Percentiles rank a stretch among this genome's conserved stretches.
phyloP scores from a whole-genome alignment of 2,329 filamentous ascomycete genomes.

The Helminthosporium solani region DNA sequence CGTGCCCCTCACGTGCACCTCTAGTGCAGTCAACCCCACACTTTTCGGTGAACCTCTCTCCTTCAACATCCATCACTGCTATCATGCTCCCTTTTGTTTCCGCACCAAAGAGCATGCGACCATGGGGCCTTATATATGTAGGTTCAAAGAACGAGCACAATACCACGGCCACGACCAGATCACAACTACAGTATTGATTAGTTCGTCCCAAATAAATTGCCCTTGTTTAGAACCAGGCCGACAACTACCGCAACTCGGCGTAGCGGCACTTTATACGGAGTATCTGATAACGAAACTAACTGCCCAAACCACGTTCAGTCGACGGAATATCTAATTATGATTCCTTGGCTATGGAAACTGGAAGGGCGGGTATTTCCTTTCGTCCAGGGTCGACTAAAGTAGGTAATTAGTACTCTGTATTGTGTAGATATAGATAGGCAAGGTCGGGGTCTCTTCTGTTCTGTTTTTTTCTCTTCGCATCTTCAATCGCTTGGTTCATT shows the following conservation, averaged over 20 bases:
- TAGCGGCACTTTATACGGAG: constrained; percentile 1
- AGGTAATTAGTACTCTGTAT: neutral
- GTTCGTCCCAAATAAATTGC: constrained; percentile 2
- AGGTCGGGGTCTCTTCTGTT: neutral
- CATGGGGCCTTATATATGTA: too few relatives aligned
- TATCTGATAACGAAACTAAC: neutral
- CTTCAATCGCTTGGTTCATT: neutral
- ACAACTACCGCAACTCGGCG: neutral
- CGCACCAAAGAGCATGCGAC: too few relatives aligned
- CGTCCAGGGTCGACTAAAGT: neutral
- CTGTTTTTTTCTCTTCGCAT: neutral
- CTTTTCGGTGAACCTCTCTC: neutral
- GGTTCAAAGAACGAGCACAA: too few relatives aligned
- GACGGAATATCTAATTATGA: neutral
- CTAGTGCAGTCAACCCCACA: neutral
- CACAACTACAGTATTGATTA: neutral
- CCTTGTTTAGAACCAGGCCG: neutral
- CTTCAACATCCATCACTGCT: too few relatives aligned
- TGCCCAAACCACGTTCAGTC: neutral
- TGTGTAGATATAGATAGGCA: neutral
- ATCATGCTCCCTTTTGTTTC: too few relatives aligned
- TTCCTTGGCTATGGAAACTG: neutral
- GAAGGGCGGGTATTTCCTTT: neutral
- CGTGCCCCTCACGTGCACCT: too few relatives aligned
- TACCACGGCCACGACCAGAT: too few relatives aligned